Percentiles rank a stretch among this genome's conserved stretches.
Evolutionary conservation across 1,284 basidiomycete genomes (phyloP).

Genomic region (Pseudozyma sp.): DNA sequence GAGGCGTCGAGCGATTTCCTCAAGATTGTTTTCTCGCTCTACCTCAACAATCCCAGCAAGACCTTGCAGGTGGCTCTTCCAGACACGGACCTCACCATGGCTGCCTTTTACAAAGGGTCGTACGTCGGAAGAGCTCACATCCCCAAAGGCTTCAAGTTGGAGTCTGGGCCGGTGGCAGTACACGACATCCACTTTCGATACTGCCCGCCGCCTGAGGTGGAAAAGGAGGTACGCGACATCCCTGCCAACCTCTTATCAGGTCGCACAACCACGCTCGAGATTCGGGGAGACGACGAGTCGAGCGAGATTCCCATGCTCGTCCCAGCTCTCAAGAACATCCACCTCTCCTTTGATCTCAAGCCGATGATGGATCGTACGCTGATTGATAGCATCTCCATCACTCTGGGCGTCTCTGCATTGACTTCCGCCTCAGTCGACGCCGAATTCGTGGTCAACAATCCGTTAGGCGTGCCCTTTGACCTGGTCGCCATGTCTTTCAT

Average conservation of each 20-base stretch:
- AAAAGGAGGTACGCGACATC: constrained; percentile 42
- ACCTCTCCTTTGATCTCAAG: constrained; percentile 50
- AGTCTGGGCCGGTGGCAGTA: constrained; percentile 43
- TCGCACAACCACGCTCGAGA: constrained; percentile 48
- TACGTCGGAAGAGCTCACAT: constrained; percentile 54
- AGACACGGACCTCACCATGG: constrained; percentile 53
- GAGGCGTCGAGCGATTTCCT: constrained; percentile 47
- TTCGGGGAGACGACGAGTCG: constrained; percentile 56
- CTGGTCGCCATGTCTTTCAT: constrained; percentile 51
- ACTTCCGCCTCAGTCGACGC: constrained; percentile 52
- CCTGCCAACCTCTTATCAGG: constrained; percentile 57
- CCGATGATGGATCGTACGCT: constrained; percentile 56
- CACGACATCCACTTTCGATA: constrained; percentile 57
- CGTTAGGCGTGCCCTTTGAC: constrained; percentile 54
- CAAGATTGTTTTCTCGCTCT: constrained; percentile 51
- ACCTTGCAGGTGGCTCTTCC: constrained; percentile 37
- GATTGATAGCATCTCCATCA: constrained; percentile 58
- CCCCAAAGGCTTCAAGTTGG: constrained; percentile 36
- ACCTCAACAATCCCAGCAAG: constrained; percentile 57
- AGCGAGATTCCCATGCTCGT: constrained; percentile 42
- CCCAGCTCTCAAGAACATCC: constrained; percentile 46
- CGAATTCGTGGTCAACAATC: constrained; percentile 57
- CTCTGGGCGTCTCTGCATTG: constrained; percentile 53
- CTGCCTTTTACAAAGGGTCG: constrained; percentile 45
- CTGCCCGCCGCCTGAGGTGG: constrained; percentile 32